Percentiles rank a stretch among this genome's conserved stretches.
Conservation (phyloP, 1,139 yeast species). For the Suhomyces coccinellae region DNA sequence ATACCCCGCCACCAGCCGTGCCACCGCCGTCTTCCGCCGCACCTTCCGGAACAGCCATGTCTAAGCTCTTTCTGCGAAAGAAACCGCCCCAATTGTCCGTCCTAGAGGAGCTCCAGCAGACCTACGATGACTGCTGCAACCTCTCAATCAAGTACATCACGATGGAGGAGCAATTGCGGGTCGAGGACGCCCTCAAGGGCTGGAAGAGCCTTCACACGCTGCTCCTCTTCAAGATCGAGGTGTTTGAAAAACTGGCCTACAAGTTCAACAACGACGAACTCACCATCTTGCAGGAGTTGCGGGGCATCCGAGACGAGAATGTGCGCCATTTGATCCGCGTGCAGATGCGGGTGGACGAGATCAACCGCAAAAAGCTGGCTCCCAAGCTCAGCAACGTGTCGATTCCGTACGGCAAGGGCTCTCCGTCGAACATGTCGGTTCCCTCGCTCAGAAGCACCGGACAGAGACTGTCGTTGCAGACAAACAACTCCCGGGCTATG, state of each 20-base stretch:
- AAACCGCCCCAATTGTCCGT: slow-evolving; percentile 55
- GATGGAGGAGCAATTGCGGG: slow-evolving; percentile 54
- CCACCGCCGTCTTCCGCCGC: neutral
- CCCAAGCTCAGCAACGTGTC: slow-evolving; percentile 6
- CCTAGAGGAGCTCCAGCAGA: slow-evolving; percentile 56
- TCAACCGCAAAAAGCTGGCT: slow-evolving; percentile 21
- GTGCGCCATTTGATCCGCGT: slow-evolving; percentile 47
- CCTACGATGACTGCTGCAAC: slow-evolving; percentile 63
- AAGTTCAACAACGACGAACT: slow-evolving; percentile 43
- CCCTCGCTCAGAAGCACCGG: slow-evolving; percentile 32
- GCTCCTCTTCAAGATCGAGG: slow-evolving; percentile 55
- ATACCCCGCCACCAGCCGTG: neutral
- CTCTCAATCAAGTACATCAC: slow-evolving; percentile 56
- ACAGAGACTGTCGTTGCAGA: slow-evolving; percentile 11
- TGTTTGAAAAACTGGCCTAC: slow-evolving; percentile 46
- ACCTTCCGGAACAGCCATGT: slow-evolving; percentile 34
- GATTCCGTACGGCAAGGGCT: slow-evolving; percentile 5
- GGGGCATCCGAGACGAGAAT: slow-evolving; percentile 52
- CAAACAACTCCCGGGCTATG: slow-evolving; percentile 24
- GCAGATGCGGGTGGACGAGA: slow-evolving; percentile 44
- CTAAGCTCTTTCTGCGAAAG: slow-evolving; percentile 52
- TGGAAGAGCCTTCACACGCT: slow-evolving; percentile 71
- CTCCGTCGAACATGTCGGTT: slow-evolving; percentile 16
- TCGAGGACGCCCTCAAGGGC: slow-evolving; percentile 61
- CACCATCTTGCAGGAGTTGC: slow-evolving; percentile 45